These are phyloP conservation scores for Spathaspora jeffriesii DNA, from an alignment of 1,139 yeast species.

Conservation along the genomic window DNA sequence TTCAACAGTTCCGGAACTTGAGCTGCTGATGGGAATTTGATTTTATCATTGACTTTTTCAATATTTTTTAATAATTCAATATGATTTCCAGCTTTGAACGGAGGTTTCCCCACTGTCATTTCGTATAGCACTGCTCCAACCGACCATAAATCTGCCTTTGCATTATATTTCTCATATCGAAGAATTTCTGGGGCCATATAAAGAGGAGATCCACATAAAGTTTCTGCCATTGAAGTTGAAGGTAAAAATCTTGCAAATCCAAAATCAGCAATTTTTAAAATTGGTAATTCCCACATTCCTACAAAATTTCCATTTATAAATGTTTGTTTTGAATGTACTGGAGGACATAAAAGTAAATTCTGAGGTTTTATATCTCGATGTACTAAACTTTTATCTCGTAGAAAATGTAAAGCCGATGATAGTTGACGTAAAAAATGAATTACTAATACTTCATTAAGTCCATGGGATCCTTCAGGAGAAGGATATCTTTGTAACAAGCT, in stretches of 20 bases:
- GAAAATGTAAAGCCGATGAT: conserved; percentile 78
- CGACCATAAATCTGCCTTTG: conserved; percentile 97
- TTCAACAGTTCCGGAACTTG: conserved; percentile 65
- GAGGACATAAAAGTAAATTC: conserved; percentile 79
- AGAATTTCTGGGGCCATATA: conserved; percentile 99
- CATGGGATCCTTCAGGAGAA: conserved; percentile 73
- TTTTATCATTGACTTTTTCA: conserved; percentile 76
- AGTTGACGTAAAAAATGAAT: conserved; percentile 86
- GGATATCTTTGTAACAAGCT: conserved; percentile 82
- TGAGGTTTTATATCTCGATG: conserved; percentile 97
- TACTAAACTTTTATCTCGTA: conserved; percentile 80
- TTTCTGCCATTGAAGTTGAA: conserved; percentile 91
- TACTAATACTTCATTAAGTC: conserved; percentile 76
- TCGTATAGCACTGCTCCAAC: conserved; percentile 96
- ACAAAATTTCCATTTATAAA: conserved; percentile 61
- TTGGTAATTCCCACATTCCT: conserved; percentile 88
- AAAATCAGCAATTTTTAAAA: conserved; percentile 92
- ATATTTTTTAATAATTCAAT: conserved; percentile 85
- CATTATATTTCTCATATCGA: conserved; percentile 92
- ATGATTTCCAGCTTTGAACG: conserved; percentile 91
- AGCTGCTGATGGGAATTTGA: conserved; percentile 69
- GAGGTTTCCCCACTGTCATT: conserved; percentile 95
- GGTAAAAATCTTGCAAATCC: conserved; percentile 97
- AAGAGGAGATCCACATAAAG: conserved; percentile 94
- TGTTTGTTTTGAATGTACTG: conserved; percentile 58